Base-by-base conservation (phyloP, 2,329 filamentous ascomycete genomes). In the Cercospora citrullina region DNA sequence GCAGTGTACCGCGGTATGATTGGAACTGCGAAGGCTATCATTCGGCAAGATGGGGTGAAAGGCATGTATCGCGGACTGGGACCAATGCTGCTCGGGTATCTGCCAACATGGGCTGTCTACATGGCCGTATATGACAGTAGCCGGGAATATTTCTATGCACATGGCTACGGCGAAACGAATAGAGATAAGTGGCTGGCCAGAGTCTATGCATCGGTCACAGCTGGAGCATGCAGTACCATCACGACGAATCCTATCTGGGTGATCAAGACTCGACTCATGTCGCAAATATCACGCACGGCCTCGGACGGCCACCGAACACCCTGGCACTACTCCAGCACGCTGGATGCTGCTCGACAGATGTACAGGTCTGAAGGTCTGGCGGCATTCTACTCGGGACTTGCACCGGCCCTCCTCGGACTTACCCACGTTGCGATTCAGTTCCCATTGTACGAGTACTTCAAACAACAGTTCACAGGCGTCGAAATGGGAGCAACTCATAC, bases 201-300 rank as follows among this genome's bases (percentile, higher is more conserved):
- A 77, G 90, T 95, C 72, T 94, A 91, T 84, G 95, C 95, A 23
- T 97, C 95, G 9, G 88, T 99, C 69, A 87, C 93, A 66, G 95
- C 94, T 26, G 95, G 95, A 63, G 93, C 89, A 69, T 97, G 91
- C 82, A 97, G 94, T 73, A 99, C 95, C 4, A 86, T 98, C 71
- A 91, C 90, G 70, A 99, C 95, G 26, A 99, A 98, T 79, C 95
- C 95, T 0, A 99, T 99, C 69, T 99, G 95, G 95, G 95, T 99
- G 42, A 97, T 99, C 83, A 99, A 99, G 82, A 99, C 95, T 60
- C 87, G 95, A 73, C 87, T 99, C 74, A 98, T 98, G 95, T 97
- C 95, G 42, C 95, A 98, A 82, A 91, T 89, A 23, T 89, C 87
- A 72, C 79, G 84, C 42, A 84, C 82, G 69, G 83, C 86, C 71